Conservation (phyloP, 768 basidiomycete species). For the Russula olivacea region DNA sequence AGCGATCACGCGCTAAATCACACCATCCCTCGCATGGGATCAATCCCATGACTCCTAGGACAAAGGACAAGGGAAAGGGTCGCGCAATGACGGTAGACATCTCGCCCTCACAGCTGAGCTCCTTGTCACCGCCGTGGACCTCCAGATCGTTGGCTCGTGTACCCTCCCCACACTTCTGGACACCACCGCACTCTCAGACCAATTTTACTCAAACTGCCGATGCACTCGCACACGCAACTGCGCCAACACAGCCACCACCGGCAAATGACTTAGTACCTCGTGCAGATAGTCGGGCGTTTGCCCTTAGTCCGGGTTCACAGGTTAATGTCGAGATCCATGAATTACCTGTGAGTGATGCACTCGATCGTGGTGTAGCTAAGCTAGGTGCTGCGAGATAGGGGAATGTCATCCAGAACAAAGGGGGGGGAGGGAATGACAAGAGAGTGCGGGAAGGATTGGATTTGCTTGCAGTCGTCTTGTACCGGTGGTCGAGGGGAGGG, state of each 20-base stretch:
- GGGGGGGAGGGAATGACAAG: too few species aligned
- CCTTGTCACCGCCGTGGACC: constrained; percentile 28
- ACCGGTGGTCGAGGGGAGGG: too few species aligned
- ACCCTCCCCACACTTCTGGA: constrained; percentile 26
- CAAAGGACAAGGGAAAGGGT: background rate
- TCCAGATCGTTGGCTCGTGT: constrained; percentile 27
- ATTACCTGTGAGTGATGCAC: constrained; percentile 46
- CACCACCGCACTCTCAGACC: constrained; percentile 28
- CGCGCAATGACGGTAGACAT: constrained; percentile 17
- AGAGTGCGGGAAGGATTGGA: too few species aligned
- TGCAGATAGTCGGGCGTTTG: constrained; percentile 20
- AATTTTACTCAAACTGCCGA: constrained; percentile 35
- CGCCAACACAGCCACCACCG: constrained; percentile 34
- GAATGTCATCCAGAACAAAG: too few species aligned
- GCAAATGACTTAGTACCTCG: background rate
- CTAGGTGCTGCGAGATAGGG: too few species aligned
- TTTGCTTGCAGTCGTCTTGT: too few species aligned
- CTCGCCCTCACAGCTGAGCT: constrained; percentile 36
- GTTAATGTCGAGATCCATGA: constrained; percentile 52
- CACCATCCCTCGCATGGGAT: constrained; percentile 30
- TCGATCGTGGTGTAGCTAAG: constrained; percentile 41
- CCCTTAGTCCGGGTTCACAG: constrained; percentile 50
- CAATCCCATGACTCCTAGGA: constrained; percentile 10
- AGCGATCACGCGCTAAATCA: constrained; percentile 33
- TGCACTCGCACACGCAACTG: constrained; percentile 35